A percentile compares a stretch with the other conserved stretches of the same genome.
phyloP scores from a whole-genome alignment of 2,329 filamentous ascomycete species.

The Cercospora zeina region DNA sequence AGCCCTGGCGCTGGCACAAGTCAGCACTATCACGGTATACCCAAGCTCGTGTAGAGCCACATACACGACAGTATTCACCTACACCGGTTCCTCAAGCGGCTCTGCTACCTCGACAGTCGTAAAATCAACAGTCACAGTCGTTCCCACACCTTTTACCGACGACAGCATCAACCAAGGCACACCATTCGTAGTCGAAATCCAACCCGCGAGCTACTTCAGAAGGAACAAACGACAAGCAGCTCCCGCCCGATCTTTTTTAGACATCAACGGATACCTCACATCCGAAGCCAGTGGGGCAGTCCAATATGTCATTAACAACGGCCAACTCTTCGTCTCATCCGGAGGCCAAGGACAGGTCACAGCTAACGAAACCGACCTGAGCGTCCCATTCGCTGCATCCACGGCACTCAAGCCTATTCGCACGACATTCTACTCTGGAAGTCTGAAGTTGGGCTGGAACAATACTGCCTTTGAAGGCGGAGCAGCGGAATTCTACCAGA shows the following conservation, averaged over 20 bases:
- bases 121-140: slow-evolving; percentile 36
- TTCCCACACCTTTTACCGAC: slow-evolving; percentile 32
- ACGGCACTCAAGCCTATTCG: slow-evolving; percentile 32
- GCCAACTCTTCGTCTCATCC: slow-evolving; percentile 29
- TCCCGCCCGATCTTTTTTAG: slow-evolving; percentile 32
- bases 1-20: slow-evolving; percentile 22
- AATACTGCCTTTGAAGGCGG: slow-evolving; percentile 38
- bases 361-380: slow-evolving; percentile 29
- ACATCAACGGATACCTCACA: slow-evolving; percentile 40
- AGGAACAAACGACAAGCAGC: slow-evolving; percentile 31
- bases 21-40: slow-evolving; percentile 36
- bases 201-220: slow-evolving; percentile 21
- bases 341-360: slow-evolving; percentile 37
- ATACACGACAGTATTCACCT: slow-evolving; percentile 20
- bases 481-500: slow-evolving; percentile 39
- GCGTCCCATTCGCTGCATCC: slow-evolving; percentile 35
- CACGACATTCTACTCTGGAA: slow-evolving; percentile 34
- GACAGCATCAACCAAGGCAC: slow-evolving; percentile 36
- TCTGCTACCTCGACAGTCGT: slow-evolving; percentile 31
- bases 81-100: slow-evolving; percentile 19
- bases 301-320: slow-evolving; percentile 37
- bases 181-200: slow-evolving; percentile 38
- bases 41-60: slow-evolving; percentile 34
- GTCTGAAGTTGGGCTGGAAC: slow-evolving; percentile 38
- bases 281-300: slow-evolving; percentile 36